Conservation (phyloP, 1,284 basidiomycete species). For the Ganoderma leucocontextum region DNA sequence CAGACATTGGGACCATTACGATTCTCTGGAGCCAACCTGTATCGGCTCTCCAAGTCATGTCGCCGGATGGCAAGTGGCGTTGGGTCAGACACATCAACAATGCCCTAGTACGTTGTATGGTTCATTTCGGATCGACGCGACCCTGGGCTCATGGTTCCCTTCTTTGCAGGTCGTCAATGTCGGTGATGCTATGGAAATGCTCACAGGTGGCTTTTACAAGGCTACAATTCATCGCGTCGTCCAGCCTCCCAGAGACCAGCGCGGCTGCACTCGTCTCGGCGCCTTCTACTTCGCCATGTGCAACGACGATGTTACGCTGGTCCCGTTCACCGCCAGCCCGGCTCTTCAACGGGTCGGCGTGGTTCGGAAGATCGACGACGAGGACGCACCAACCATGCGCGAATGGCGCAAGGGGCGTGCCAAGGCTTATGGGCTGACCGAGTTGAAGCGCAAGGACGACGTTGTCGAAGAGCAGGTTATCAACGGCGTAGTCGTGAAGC, state of each 20-base stretch:
- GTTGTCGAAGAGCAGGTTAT: constrained; percentile 45
- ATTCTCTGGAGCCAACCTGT: constrained; percentile 69
- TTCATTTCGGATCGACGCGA: background rate
- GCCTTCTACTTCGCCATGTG: constrained; percentile 52
- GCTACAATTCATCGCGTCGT: constrained; percentile 53
- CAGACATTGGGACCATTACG: constrained; percentile 63
- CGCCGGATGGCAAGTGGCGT: constrained; percentile 60
- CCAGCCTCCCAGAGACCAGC: constrained; percentile 59
- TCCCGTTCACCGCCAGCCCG: constrained; percentile 41
- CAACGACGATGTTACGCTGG: constrained; percentile 41
- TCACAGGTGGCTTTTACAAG: constrained; percentile 55
- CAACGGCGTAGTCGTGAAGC: constrained; percentile 44
- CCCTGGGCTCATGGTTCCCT: constrained; percentile 42
- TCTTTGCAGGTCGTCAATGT: constrained; percentile 17
- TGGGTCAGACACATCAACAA: constrained; percentile 69
- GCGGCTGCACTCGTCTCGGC: constrained; percentile 50
- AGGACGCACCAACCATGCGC: constrained; percentile 48
- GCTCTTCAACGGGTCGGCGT: constrained; percentile 45
- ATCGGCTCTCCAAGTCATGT: constrained; percentile 63
- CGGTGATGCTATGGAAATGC: constrained; percentile 52
- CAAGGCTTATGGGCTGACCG: constrained; percentile 43
- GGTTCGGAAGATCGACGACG: constrained; percentile 42
- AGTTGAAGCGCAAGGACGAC: constrained; percentile 39
- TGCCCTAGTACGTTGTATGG: constrained; percentile 51
- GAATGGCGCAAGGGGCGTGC: constrained; percentile 51